phyloP scores from a whole-genome alignment of 208 protist genomes.

The Trypanosoma lewisi region DNA sequence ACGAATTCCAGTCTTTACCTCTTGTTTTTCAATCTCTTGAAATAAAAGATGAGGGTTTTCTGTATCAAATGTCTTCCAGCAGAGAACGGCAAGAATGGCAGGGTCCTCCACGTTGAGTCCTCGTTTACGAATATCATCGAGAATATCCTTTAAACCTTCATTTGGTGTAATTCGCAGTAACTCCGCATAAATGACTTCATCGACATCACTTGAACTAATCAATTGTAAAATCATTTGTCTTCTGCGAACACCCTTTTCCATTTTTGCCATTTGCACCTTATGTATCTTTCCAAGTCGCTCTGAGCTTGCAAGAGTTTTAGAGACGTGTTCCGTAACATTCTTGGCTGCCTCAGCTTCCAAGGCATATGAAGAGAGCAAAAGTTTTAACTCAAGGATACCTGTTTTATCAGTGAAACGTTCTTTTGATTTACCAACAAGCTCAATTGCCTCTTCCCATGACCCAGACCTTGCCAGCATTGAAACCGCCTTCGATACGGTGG shows the following conservation, averaged over 20 bases:
- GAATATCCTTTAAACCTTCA: constrained; percentile 47
- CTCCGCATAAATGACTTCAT: constrained; percentile 73
- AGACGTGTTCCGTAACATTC: constrained; percentile 36
- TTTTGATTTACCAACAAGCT: constrained; percentile 42
- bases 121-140: constrained; percentile 56
- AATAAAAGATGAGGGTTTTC: constrained; percentile 55
- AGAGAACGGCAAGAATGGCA: constrained; percentile 49
- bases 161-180: constrained; percentile 52
- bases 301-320: constrained; percentile 39
- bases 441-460: constrained; percentile 66
- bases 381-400: constrained; percentile 40
- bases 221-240: constrained; percentile 60
- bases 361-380: constrained; percentile 29
- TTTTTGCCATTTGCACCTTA: constrained; percentile 48
- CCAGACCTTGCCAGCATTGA: constrained; percentile 28
- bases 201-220: constrained; percentile 49
- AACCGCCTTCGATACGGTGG: constrained; percentile 31
- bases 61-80: constrained; percentile 42
- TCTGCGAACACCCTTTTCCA: constrained; percentile 42
- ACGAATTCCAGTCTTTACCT: constrained; percentile 49
- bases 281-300: constrained; percentile 36
- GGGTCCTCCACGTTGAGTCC: constrained; percentile 80
- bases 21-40: constrained; percentile 63
- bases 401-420: constrained; percentile 38
- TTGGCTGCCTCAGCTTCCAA: constrained; percentile 39